Base-by-base conservation (phyloP, 805 yeast species). In the Jamesozyma spencerorum region DNA sequence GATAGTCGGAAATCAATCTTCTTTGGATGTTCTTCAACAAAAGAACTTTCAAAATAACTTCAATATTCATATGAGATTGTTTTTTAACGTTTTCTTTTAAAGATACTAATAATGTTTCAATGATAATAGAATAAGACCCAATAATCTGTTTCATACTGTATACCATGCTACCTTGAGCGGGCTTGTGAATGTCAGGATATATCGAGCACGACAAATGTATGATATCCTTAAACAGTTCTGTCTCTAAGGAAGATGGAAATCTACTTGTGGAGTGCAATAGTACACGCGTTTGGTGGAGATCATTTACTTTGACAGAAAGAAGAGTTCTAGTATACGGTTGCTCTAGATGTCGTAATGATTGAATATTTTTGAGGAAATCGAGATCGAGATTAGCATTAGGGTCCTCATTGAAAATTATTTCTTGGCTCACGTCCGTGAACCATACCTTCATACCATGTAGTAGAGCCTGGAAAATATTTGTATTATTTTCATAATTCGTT, bases 351-450 rank as follows among this genome's bases (percentile, higher is more conserved):
- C 81, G 72, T 6, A 84, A 63, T 14, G 74, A 68, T 53, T 82
- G 88, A 13, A 77, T 67, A 29, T 72, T 70, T 32, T 72, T 73
- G 40, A 81, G 68, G 51, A 74, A 77, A 1, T 71, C 68, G 45
- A 77, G 75, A 34, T 75, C 75, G 22, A 80, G 65, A 32, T 65
- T 65, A 3, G 79, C 58, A 28, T 65, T 74, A 36, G 77, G 80
- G 43, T 77, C 75, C 3, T 71, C 64, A 36, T 72, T 80, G 36
- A 79, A 70, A 0, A 79, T 62, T 11, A 81, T 65, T 48, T 85
- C 94, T 42, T 75, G 70, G 1, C 95, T 94, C 20, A 81, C 81
- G 54, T 86, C 92, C 20, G 81, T 69, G 48, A 81, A 79, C 85
- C 92, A 90, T 5, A 81, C 75, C 47, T 81, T 77, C 35, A 81